A percentile compares a stretch with the other conserved stretches of the same genome.
These are phyloP conservation scores for Fraxinus greggii DNA, from an alignment of 305 asterid species.

Conservation along the genomic window DNA sequence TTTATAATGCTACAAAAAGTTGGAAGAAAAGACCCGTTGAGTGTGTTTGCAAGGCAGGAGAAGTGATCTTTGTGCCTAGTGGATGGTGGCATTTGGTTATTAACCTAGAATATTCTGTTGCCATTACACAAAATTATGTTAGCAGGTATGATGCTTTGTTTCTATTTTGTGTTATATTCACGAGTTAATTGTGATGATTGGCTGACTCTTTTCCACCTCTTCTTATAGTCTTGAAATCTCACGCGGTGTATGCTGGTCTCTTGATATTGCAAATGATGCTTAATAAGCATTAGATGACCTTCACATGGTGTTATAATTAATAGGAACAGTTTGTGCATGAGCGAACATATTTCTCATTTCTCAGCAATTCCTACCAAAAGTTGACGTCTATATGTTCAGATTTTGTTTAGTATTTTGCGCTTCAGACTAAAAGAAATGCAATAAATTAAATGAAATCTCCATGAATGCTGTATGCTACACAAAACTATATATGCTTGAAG, in stretches of 20 bases:
- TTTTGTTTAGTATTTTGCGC: not conserved
- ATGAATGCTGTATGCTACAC: not conserved
- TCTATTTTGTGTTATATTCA: constrained; percentile 13
- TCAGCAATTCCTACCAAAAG: not conserved
- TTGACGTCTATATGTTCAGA: not conserved
- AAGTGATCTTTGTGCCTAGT: constrained; percentile 84
- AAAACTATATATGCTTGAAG: not conserved
- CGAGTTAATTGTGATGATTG: not conserved
- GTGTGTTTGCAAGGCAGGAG: constrained; percentile 91
- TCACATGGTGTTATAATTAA: not conserved
- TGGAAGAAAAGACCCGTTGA: constrained; percentile 77
- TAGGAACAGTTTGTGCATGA: not conserved
- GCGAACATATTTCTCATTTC: not conserved
- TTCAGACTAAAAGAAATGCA: not conserved
- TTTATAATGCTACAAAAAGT: constrained; percentile 60
- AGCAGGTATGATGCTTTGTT: constrained; percentile 60
- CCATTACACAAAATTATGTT: constrained; percentile 91
- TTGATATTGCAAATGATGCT: not conserved
- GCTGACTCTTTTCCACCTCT: not conserved
- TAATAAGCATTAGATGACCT: not conserved
- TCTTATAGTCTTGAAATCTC: not conserved
- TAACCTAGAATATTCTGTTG: constrained; percentile 89
- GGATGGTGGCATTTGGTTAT: constrained; percentile 99
- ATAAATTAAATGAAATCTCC: not conserved
- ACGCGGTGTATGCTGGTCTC: not conserved